These are phyloP conservation scores for Phytophthora boehmeriae DNA, from an alignment of 352 stramenopile species.

Conservation along the genomic window DNA sequence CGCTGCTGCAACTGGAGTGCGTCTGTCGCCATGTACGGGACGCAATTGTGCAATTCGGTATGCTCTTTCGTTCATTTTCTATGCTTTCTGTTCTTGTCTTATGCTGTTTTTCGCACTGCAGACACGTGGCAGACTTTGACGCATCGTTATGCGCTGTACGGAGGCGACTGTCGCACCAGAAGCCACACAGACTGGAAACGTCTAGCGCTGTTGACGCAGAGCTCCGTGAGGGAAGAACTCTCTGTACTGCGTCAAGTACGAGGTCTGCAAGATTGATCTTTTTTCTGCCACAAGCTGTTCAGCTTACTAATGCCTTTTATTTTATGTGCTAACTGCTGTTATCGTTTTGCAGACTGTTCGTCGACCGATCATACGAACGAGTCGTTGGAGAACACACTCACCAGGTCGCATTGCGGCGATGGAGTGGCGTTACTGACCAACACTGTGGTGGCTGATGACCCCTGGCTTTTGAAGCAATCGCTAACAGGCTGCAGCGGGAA, in stretches of 20 bases:
- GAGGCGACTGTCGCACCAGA: not conserved
- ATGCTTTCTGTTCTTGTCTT: constrained; percentile 2
- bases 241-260: constrained; percentile 45
- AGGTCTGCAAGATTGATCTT: constrained; percentile 14
- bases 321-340: not conserved
- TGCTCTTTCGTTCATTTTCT: not conserved
- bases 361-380: constrained; percentile 60
- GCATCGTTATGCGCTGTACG: constrained; percentile 18
- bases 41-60: constrained; percentile 25
- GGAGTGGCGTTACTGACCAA: constrained; percentile 40
- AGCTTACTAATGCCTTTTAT: not conserved
- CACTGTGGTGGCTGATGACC: constrained; percentile 32
- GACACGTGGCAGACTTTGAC: constrained; percentile 41
- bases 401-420: constrained; percentile 43
- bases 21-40: constrained; percentile 16
- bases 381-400: constrained; percentile 53
- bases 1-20: constrained; percentile 42
- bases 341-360: constrained; percentile 38
- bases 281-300: not conserved
- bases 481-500: constrained; percentile 56
- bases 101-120: constrained; percentile 9
- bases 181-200: constrained; percentile 40
- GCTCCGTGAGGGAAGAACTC: constrained; percentile 22
- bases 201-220: constrained; percentile 26
- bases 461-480: constrained; percentile 45